phyloP scores from a whole-genome alignment of 441 rosid genomes.

The Erodium chrysanthum region DNA sequence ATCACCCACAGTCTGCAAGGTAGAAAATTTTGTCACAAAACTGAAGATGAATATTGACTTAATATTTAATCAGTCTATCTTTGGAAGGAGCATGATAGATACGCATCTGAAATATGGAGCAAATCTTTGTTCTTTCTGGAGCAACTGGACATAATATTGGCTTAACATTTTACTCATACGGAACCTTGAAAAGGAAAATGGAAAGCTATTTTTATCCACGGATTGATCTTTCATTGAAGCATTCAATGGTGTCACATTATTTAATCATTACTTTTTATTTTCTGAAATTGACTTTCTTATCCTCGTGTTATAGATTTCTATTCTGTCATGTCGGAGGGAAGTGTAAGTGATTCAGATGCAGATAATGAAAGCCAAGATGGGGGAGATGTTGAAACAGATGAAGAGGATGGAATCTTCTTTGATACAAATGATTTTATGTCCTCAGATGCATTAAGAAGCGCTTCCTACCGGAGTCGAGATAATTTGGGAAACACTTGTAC shows the following conservation, averaged over 20 bases:
- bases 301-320: neutral
- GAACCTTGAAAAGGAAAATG: neutral
- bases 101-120: neutral
- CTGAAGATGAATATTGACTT: neutral
- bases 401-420: constrained; percentile 52
- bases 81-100: neutral
- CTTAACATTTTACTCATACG: neutral
- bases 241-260: constrained; percentile 1
- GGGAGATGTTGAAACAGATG: constrained; percentile 83
- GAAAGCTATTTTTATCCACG: neutral
- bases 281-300: neutral
- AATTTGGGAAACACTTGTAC: constrained; percentile 39
- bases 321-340: constrained; percentile 33
- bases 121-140: neutral
- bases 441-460: constrained; percentile 58
- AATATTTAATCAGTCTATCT: neutral
- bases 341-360: constrained; percentile 58
- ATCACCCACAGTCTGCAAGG: neutral
- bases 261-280: neutral
- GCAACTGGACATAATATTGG: neutral
- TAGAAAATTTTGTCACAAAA: too few relatives aligned
- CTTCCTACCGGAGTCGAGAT: constrained; percentile 50
- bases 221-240: neutral
- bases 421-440: constrained; percentile 76
- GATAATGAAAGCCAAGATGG: constrained; percentile 65